Base-by-base conservation (phyloP, 2,329 filamentous ascomycete genomes). In the Fusarium verticillioides region DNA sequence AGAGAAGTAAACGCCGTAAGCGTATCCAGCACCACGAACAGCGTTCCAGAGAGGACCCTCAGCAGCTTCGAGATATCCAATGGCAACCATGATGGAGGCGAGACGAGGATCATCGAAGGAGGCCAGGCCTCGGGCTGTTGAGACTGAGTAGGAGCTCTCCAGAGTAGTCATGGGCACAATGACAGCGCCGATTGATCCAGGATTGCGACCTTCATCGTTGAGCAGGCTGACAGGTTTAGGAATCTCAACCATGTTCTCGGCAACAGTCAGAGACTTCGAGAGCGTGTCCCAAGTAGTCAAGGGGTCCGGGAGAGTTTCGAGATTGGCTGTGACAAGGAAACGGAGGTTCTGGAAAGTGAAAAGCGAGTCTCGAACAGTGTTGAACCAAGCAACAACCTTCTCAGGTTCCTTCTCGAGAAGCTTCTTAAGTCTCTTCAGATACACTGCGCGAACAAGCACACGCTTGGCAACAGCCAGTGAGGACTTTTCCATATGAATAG, bases 1-100 rank as follows among this genome's bases (percentile, higher is more conserved):
- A 49, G 88, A 88, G 79, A 98, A 97, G 77, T 89, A 90, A 2
- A 93, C 92, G 60, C 95, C 95, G 79, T 99, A 99, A 1, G 96
- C 96, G 59, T 98, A 91, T 49, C 96, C 96, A 47, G 94, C 96
- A 63, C 96, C 96, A 52, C 96, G 94, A 54, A 98, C 93, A 1
- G 94, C 94, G 72, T 93, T 93, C 96, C 96, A 98, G 37, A 99
- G 89, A 2, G 96, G 96, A 0, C 96, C 96, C 82, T 99, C 96
- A 23, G 97, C 93, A 2, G 95, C 92, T 79, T 98, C 95, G 69
- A 99, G 92, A 80, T 98, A 98, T 26, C 95, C 91, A 56, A 95
- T 90, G 2, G 96, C 95, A 12, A 99, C 95, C 81, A 97, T 90
- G 58, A 97, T 87, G 5, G 95, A 92, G 0, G 96, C 95, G 3